Base-by-base conservation (phyloP, 176 grass and related monocot species). In the Rhynchospora breviuscula region DNA sequence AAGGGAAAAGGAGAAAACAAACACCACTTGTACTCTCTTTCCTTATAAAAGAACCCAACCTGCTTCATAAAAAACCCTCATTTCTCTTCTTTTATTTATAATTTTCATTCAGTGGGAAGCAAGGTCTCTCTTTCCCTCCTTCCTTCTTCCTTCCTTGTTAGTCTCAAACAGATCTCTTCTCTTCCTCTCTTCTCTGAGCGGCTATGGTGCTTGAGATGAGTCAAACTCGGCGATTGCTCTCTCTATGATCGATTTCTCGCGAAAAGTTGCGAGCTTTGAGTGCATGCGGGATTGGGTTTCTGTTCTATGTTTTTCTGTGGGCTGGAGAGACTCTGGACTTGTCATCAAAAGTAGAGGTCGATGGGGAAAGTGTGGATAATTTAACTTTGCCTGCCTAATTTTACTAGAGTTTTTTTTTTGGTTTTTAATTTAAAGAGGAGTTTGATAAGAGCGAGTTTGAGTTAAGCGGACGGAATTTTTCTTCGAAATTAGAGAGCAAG, bases 361-460 rank as follows among this genome's bases (percentile, higher is more conserved):
- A 35, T 76, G 78, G 87, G 87, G 74, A 26, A 77, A 89, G 84
- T 89, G 87, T 62, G 83, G 87, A 13, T 89, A 79, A 81, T 61
- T 75, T 81, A 13, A 11, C 3, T 52, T 45, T 8, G 48, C n/a
- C 14, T 8, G 48, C n/a, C 14, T 84, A 22, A 45, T 69, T 81
- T 54, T 49, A 4, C 63, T 63, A 51, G n/a, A 52, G 43, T 82
- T 17, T 83, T 25, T 29, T 29, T 29, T 29, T 29, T 0, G 26
- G 63, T 7, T 59, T 60, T 86, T 4, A 48, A 44, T 48, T 72
- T 54, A 8, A 40, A 26, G 21, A 43, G 8, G 13, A 58, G 15
- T 78, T 69, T 78, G 0, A 70, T 10, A 21, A 40, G 35, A 59
- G 7, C 21, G 10, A 11, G 44, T 77, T 61, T 81, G 29, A 52